Evolutionary conservation across 495 filamentous ascomycete species (phyloP).

Genomic region (Amniculicola lignicola): DNA sequence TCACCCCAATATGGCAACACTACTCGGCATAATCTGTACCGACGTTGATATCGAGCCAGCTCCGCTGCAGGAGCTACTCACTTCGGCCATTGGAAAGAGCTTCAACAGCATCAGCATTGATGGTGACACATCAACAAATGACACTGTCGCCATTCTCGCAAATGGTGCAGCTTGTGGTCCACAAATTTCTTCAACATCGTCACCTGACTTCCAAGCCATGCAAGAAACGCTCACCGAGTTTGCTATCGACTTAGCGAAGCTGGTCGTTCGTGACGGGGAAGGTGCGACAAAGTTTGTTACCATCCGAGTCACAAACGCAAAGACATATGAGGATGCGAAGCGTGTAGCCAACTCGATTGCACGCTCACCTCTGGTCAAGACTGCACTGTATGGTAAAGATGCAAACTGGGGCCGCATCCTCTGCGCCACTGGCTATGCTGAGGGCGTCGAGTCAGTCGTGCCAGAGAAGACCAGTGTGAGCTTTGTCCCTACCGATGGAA

Average conservation of each 20-base stretch:
- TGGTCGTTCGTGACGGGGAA: conserved; percentile 94
- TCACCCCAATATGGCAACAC: conserved; percentile 97
- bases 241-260: conserved; percentile 78
- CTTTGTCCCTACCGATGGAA: conserved; percentile 84
- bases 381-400: conserved; percentile 92
- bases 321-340: conserved; percentile 54
- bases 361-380: conserved; percentile 93
- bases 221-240: conserved; percentile 68
- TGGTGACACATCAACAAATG: conserved; percentile 95
- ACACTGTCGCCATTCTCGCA: conserved; percentile 88
- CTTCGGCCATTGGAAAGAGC: conserved; percentile 70
- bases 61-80: conserved; percentile 67
- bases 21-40: conserved; percentile 90
- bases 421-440: conserved; percentile 89
- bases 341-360: conserved; percentile 80
- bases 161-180: conserved; percentile 86
- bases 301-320: conserved; percentile 73
- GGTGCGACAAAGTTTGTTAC: conserved; percentile 98
- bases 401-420: conserved; percentile 98
- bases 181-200: conserved; percentile 45
- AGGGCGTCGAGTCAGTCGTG: conserved; percentile 61
- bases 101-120: conserved; percentile 99
- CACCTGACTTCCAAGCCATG: conserved; percentile 64
- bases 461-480: conserved; percentile 87
- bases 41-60: conserved; percentile 76